phyloP scores from a whole-genome alignment of 345 rosid genomes.

The Linum trigynum region DNA sequence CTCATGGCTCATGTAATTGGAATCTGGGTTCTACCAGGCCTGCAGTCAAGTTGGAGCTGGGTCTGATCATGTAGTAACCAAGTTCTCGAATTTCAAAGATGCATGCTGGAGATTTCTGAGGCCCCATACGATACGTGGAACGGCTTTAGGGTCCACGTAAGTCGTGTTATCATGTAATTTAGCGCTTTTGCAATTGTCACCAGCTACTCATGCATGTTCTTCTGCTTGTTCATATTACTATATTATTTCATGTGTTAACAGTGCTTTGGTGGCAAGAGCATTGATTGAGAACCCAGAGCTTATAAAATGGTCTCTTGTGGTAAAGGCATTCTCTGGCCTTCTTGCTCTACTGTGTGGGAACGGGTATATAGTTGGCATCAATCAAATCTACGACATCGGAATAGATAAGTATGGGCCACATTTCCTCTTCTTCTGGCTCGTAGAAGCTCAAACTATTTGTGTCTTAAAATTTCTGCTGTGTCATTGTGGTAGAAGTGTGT shows the following conservation, averaged over 20 bases:
- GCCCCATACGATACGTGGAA: slow-evolving; percentile 96
- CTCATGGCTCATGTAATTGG: slow-evolving; percentile 11
- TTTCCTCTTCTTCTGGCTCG: slow-evolving; percentile 2
- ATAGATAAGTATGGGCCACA: slow-evolving; percentile 73
- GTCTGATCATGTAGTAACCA: slow-evolving; percentile 57
- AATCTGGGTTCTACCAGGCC: slow-evolving; percentile 70
- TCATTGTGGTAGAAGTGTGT: neutral
- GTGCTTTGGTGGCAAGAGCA: slow-evolving; percentile 86
- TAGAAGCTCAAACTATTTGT: neutral
- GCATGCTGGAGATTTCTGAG: slow-evolving; percentile 97
- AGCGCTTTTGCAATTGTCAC: slow-evolving; percentile 1
- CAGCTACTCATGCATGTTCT: neutral
- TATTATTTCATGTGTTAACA: slow-evolving; percentile 26
- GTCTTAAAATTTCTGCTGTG: too few species aligned
- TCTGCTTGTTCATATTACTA: slow-evolving; percentile 3
- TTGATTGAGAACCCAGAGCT: slow-evolving; percentile 71
- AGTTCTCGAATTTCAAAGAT: slow-evolving; percentile 53
- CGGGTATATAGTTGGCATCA: slow-evolving; percentile 97
- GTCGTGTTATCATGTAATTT: slow-evolving; percentile 14
- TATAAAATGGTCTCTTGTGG: slow-evolving; percentile 72
- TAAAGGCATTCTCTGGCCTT: slow-evolving; percentile 78
- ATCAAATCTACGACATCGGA: slow-evolving; percentile 91
- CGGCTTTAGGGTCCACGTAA: slow-evolving; percentile 72
- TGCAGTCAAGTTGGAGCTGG: slow-evolving; percentile 68
- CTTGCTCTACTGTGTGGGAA: slow-evolving; percentile 88